Percentiles rank a stretch among this genome's conserved stretches.
phyloP scores from a whole-genome alignment of 345 rosid species.

The Melaleuca quinquenervia region DNA sequence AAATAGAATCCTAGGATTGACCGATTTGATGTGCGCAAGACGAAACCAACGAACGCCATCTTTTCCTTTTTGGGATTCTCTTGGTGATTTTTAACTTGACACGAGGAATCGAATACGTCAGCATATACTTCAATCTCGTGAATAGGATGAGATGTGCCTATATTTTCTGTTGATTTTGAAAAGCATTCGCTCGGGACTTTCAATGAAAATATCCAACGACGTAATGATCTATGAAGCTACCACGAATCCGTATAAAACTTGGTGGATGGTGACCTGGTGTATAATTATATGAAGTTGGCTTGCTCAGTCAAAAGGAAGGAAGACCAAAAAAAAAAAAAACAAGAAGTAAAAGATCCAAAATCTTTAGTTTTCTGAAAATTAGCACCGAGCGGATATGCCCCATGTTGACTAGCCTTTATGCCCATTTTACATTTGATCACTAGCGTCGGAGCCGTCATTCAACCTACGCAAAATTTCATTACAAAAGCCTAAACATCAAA shows the following conservation, averaged over 20 bases:
- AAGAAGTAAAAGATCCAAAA: too few relatives aligned
- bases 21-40: background rate
- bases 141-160: too few relatives aligned
- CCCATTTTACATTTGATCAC: background rate
- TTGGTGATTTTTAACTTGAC: background rate
- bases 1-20: background rate
- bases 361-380: background rate
- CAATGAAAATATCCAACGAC: too few relatives aligned
- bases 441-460: rapidly evolving
- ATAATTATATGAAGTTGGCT: too few relatives aligned
- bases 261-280: too few relatives aligned
- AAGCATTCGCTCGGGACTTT: too few relatives aligned
- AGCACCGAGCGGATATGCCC: background rate
- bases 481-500: background rate
- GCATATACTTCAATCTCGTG: background rate
- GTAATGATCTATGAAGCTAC: too few relatives aligned
- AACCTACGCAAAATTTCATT: background rate
- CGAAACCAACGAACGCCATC: background rate
- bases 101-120: background rate
- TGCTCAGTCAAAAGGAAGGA: too few relatives aligned
- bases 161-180: too few relatives aligned
- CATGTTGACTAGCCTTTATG: background rate
- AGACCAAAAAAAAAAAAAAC: too few relatives aligned
- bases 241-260: too few relatives aligned
- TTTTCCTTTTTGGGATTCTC: background rate